Conservation (phyloP, 306 rosid genomes). For the Heteromeles arbutifolia region DNA sequence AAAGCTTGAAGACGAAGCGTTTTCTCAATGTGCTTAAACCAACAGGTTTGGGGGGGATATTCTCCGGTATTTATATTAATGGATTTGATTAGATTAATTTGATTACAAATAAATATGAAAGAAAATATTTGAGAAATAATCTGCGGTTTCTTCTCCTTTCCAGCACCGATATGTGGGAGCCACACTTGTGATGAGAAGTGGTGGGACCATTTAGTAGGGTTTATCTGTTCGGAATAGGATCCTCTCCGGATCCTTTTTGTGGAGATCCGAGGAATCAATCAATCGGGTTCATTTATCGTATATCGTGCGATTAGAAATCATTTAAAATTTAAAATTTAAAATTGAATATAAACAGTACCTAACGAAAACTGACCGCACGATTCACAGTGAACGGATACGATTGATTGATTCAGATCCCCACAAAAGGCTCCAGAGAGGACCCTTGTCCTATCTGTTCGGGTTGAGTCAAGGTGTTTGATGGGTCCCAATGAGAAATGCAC, state of each 20-base stretch:
- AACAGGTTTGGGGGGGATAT: background rate
- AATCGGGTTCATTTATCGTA: fast-evolving
- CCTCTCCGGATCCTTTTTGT: no score
- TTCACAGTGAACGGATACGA: fast-evolving
- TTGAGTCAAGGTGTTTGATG: no score
- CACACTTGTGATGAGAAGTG: constrained; percentile 21
- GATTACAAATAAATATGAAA: background rate
- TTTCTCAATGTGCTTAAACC: background rate
- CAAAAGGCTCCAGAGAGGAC: no score
- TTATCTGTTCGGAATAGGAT: background rate
- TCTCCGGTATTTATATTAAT: background rate
- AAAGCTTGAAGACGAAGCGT: background rate
- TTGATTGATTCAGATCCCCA: no score
- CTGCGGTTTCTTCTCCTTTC: constrained; percentile 16
- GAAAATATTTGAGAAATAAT: background rate
- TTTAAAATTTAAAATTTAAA: no score
- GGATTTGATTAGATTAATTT: background rate
- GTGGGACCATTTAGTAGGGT: constrained; percentile 32
- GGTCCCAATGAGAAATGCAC: no score
- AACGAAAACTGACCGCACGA: no score
- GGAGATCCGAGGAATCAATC: fast-evolving
- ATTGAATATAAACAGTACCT: no score
- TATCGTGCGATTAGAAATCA: fast-evolving
- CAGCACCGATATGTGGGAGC: constrained; percentile 11
- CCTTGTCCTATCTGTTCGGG: no score